Percentiles rank a stretch among this genome's conserved stretches.
These are phyloP conservation scores for Vitis rupestris DNA, from an alignment of 164 flowering plant species.

Conservation along the genomic window DNA sequence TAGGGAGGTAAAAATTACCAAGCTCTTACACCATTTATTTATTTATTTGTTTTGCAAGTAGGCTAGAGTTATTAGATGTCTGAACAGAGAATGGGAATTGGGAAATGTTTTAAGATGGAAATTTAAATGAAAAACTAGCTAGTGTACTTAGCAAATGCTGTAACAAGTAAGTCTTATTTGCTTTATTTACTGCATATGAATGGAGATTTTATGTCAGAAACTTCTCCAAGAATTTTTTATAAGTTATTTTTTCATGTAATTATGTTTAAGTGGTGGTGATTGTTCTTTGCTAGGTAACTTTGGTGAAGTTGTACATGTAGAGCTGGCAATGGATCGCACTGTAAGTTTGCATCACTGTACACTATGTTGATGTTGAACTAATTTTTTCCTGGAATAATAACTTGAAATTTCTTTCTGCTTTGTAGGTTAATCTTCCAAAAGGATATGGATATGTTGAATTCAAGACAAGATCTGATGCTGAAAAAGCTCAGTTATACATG, in stretches of 20 bases:
- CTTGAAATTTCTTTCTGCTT: neutral
- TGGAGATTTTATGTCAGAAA: neutral
- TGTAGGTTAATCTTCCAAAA: constrained; percentile 86
- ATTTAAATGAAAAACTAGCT: neutral
- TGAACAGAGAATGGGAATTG: neutral
- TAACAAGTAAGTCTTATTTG: neutral
- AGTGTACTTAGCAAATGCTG: neutral
- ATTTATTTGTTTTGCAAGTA: too few species aligned
- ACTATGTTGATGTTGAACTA: neutral
- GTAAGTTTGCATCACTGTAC: constrained; percentile 44
- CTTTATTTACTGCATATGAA: neutral
- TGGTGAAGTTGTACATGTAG: constrained; percentile 88
- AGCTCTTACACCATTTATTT: neutral
- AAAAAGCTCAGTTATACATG: constrained; percentile 84
- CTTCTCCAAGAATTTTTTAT: neutral
- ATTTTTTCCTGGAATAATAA: neutral
- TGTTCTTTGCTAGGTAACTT: constrained; percentile 55
- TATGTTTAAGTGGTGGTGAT: neutral
- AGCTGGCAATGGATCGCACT: constrained; percentile 72
- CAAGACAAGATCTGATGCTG: constrained; percentile 87
- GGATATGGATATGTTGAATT: constrained; percentile 95
- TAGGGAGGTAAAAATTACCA: neutral
- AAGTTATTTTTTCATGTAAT: neutral
- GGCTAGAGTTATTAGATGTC: neutral
- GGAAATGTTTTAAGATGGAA: neutral